A percentile compares a stretch with the other conserved stretches of the same genome.
Evolutionary conservation across 345 rosid species (phyloP).

Genomic region (Mallotus nudiflorus): DNA sequence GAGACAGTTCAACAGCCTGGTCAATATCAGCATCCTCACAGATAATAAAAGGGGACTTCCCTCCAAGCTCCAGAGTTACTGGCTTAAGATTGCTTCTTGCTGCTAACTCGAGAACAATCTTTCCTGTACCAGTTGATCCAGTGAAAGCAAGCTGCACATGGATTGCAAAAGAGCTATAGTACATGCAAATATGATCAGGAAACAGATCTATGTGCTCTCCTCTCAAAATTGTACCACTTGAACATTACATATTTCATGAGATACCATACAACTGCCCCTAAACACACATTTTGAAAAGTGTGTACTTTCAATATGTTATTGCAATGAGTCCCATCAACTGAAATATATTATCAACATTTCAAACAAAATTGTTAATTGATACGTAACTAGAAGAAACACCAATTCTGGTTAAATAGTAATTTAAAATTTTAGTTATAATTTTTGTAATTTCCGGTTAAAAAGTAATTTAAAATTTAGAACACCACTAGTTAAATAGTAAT

Average conservation of each 20-base stretch:
- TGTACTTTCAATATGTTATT: background rate
- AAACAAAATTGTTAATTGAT: background rate
- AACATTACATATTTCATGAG: background rate
- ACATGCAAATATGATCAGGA: background rate
- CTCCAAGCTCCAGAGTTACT: conserved; percentile 94
- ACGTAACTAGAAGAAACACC: background rate
- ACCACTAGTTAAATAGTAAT: no score
- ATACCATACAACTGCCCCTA: no score
- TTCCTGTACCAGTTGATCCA: conserved; percentile 84
- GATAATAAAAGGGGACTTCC: conserved; percentile 92
- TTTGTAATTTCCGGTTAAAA: no score
- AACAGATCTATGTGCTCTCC: background rate
- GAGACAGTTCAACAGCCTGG: conserved; percentile 81
- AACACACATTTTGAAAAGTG: background rate
- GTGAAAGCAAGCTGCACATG: conserved; percentile 82
- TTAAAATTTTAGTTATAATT: no score
- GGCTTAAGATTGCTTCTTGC: conserved; percentile 89
- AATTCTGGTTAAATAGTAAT: no score
- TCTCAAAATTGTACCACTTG: background rate
- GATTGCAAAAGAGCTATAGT: conserved; percentile 4
- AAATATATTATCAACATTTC: background rate
- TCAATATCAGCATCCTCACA: conserved; percentile 96
- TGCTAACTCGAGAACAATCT: conserved; percentile 61
- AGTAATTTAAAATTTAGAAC: no score
- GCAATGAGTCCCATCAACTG: background rate